Base-by-base conservation (phyloP, 805 yeast species). In the Wickerhamomyces pijperi region DNA sequence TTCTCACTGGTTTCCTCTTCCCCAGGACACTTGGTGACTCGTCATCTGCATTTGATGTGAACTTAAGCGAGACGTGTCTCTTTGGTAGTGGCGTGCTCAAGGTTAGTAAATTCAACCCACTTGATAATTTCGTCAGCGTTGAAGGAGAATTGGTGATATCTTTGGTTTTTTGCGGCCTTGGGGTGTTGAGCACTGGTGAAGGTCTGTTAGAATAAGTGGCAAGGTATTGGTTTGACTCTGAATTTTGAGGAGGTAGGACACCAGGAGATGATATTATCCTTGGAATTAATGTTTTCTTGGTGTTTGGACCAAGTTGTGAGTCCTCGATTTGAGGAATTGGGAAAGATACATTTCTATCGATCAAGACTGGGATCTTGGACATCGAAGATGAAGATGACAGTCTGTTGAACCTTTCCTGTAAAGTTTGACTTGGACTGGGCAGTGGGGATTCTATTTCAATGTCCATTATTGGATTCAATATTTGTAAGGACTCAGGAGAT, bases 291-390 rank as follows among this genome's bases (percentile, higher is more conserved):
- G 54, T 47, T 18, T 44, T 44, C 23, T 46, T 45, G 34, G 34
- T 31, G 19, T 36, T 34, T 1, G 35, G 36, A 2, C 44, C 45
- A 19, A 39, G 36, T 9, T 16, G 4, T 12, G 44, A 20, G 9
- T 49, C 55, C 21, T 50, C 51, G 18, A 46, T 16, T 2, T 37
- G 42, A 2, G 38, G 44, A n/a, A 50, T 43, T 4, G 53, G 53
- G 1, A 42, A 42, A 2, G 54, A 50, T 13, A 46, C 45, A 18
- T 48, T 51, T 33, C 44, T 36, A 15, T 31, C 13, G 29, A 38
- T 42, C 29, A 45, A 43, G 18, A 50, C 40, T 12, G 55, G 55
- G 7, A 50, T 50, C 19, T 15, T 31, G 19, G 33, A 31, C 28
- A 39, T 39, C 3, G 55, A 50, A 9, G 32, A 39, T 4, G 41